Base-by-base conservation (phyloP, 257 asterid genomes). In the Solanum rostratum region DNA sequence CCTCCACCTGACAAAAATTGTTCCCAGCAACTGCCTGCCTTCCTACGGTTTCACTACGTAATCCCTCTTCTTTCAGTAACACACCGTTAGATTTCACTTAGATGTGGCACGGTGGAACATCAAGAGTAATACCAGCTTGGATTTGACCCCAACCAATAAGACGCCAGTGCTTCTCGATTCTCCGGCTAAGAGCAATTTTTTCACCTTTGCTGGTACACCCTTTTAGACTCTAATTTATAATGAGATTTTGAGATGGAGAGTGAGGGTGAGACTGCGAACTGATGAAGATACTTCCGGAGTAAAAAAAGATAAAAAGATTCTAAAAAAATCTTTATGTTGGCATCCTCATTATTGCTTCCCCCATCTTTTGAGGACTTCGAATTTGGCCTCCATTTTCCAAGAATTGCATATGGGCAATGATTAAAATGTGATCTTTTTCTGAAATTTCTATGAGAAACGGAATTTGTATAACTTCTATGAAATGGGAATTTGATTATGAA, bases 151-250 rank as follows among this genome's bases (percentile, higher is more conserved):
- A 97, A 14, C 99, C 99, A 45, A 97, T 97, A 70, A 97, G 94
- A 83, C 99, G 98, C 99, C 98, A 97, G 79, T 97, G 98, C 95
- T 97, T 93, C 85, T 96, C 99, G 3, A 96, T 95, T 85, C 99
- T 91, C n/a, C 99, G 89, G 86, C 99, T 96, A 50, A 96, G 90
- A 1, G 99, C 99, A 50, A 95, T 93, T 37, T 95, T 96, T 87
- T 96, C 99, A 1, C 97, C 98, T 84, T 91, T 91, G 90, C 98
- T 95, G 59, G 99, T 96, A 92, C 99, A 96, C 82, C n/a, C n/a
- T n/a, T n/a, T n/a, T n/a, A n/a, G n/a, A n/a, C n/a, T n/a, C n/a
- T n/a, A n/a, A n/a, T n/a, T n/a, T n/a, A n/a, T n/a, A n/a, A n/a
- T n/a, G n/a, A n/a, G n/a, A n/a, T n/a, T n/a, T n/a, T n/a, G n/a